phyloP scores from a whole-genome alignment of 768 basidiomycete species.

The Saitozyma sp. region DNA sequence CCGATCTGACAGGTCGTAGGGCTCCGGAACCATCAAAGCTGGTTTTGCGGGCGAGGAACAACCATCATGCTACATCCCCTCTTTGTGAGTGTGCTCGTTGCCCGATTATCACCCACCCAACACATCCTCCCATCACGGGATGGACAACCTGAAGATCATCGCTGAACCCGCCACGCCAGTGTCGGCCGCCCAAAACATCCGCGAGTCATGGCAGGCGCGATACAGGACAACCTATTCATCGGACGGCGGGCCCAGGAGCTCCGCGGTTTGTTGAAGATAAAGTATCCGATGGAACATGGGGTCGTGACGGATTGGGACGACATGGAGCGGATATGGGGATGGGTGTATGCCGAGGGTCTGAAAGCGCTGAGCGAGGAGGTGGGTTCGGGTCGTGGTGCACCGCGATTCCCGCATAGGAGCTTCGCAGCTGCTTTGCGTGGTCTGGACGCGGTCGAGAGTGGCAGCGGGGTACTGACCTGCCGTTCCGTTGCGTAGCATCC shows the following conservation, averaged over 20 bases:
- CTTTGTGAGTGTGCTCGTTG: conserved; percentile 70
- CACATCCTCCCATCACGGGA: too few species aligned
- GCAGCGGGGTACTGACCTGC: background rate
- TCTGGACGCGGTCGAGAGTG: background rate
- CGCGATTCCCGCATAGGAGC: too few species aligned
- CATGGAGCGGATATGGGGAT: conserved; percentile 99
- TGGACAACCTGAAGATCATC: too few species aligned
- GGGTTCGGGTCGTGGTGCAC: conserved; percentile 23
- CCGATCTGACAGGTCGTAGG: conserved; percentile 59
- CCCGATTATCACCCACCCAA: background rate
- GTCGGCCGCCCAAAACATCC: conserved; percentile 97
- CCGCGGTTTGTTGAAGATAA: conserved; percentile 91
- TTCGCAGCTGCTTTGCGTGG: too few species aligned
- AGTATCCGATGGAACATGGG: conserved; percentile 99
- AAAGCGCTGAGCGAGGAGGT: conserved; percentile 97
- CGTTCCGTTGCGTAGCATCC: conserved; percentile 74
- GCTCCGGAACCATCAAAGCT: conserved; percentile 97
- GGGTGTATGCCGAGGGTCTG: conserved; percentile 94
- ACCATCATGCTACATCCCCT: conserved; percentile 99
- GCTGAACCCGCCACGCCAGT: conserved; percentile 54
- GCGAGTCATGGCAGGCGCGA: conserved; percentile 87
- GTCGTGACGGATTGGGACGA: conserved; percentile 99
- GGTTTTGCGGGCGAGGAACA: conserved; percentile 99
- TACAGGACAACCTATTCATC: conserved; percentile 95
- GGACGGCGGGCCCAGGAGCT: conserved; percentile 94